These are phyloP conservation scores for Beverwykella pulmonaria DNA, from an alignment of 495 filamentous ascomycete genomes.

Conservation along the genomic window DNA sequence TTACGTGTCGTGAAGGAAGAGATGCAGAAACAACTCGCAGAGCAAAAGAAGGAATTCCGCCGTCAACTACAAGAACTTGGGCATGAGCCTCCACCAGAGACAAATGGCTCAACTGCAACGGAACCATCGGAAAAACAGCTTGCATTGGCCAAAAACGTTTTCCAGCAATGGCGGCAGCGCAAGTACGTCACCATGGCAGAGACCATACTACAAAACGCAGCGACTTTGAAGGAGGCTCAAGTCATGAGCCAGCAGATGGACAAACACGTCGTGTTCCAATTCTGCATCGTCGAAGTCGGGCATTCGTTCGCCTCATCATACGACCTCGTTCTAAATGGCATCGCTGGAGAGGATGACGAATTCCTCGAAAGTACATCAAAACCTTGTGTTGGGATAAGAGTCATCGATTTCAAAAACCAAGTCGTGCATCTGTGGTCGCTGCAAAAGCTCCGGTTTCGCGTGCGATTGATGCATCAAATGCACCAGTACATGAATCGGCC, in stretches of 20 bases:
- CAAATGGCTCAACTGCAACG: constrained; percentile 46
- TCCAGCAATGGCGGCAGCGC: constrained; percentile 77
- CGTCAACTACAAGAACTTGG: constrained; percentile 63
- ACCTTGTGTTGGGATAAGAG: constrained; percentile 87
- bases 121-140: constrained; percentile 71
- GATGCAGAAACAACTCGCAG: constrained; percentile 61
- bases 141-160: constrained; percentile 63
- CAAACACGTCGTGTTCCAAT: constrained; percentile 93
- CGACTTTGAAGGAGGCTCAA: constrained; percentile 90
- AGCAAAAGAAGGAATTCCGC: constrained; percentile 68
- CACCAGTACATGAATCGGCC: constrained; percentile 94
- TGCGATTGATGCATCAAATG: constrained; percentile 92
- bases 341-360: constrained; percentile 84
- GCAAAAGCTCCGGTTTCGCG: constrained; percentile 83
- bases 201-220: constrained; percentile 81
- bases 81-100: constrained; percentile 41
- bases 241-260: constrained; percentile 97
- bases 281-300: constrained; percentile 84
- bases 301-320: constrained; percentile 91
- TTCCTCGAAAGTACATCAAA: constrained; percentile 80
- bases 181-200: constrained; percentile 96
- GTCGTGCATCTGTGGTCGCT: constrained; percentile 94
- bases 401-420: constrained; percentile 85
- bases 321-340: constrained; percentile 90
- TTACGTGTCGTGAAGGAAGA: constrained; percentile 78